Evolutionary conservation across 1,284 basidiomycete genomes (phyloP).

Genomic region (Leucoagaricus sp.): DNA sequence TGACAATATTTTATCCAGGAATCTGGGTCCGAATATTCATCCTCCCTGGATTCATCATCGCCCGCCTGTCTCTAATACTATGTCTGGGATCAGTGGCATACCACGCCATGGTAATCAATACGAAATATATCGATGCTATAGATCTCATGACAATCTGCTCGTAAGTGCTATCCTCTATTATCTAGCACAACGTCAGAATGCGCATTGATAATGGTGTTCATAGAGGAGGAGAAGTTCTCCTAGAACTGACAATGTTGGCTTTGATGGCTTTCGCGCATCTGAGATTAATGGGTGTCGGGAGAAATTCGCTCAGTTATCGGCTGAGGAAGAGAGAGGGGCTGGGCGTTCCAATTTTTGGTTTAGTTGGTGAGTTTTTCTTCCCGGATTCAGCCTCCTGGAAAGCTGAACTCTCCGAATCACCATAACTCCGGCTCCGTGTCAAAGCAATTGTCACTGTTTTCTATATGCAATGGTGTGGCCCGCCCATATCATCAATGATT

Average conservation of each 20-base stretch:
- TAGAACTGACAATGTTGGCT: neutral
- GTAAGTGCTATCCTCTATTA: neutral
- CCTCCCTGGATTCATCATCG: neutral
- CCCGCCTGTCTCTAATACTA: neutral
- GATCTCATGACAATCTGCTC: neutral
- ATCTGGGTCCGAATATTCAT: neutral
- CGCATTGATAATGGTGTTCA: neutral
- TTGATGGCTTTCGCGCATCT: conserved; percentile 1
- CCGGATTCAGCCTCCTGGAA: neutral
- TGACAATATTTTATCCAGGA: neutral
- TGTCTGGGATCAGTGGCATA: neutral
- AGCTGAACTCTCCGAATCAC: neutral
- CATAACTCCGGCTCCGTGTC: too few species aligned
- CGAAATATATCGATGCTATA: neutral
- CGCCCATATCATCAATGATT: neutral
- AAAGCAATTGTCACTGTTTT: neutral
- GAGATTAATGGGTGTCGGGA: neutral
- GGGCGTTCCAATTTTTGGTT: neutral
- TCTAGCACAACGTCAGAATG: neutral
- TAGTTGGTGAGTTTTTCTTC: conserved; percentile 5
- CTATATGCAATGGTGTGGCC: neutral
- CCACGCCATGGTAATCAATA: neutral
- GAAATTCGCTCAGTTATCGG: conserved; percentile 12
- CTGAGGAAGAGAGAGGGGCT: conserved; percentile 5
- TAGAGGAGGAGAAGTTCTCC: neutral